Evolutionary conservation across 1,284 basidiomycete genomes (phyloP).

Genomic region (Ceratobasidium sp.): DNA sequence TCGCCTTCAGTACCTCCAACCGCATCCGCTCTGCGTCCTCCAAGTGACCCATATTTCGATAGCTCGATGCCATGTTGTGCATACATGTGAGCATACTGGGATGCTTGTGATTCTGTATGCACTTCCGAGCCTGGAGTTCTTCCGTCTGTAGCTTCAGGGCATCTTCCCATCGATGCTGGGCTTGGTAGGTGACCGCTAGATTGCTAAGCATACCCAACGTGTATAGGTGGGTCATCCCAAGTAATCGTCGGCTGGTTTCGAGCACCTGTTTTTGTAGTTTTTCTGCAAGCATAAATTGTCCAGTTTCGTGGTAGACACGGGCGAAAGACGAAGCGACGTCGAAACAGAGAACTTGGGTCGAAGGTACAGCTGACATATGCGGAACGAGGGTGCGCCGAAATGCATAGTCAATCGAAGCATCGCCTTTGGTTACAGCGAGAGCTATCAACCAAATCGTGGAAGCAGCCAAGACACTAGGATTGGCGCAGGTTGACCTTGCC

Average conservation of each 20-base stretch:
- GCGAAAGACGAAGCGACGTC: neutral
- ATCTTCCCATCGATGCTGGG: neutral
- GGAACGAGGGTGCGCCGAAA: neutral
- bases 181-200: neutral
- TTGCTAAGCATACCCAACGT: neutral
- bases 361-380: neutral
- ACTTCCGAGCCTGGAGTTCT: neutral
- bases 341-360: neutral
- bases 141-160: neutral
- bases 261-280: neutral
- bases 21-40: neutral
- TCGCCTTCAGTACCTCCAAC: neutral
- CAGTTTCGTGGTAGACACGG: neutral
- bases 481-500: neutral
- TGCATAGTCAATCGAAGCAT: neutral
- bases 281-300: neutral
- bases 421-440: neutral
- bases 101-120: neutral
- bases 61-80: neutral
- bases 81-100: neutral
- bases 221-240: neutral
- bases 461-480: neutral
- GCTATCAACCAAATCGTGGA: neutral
- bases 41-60: neutral
- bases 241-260: neutral